Evolutionary conservation across 495 filamentous ascomycete species (phyloP).

Genomic region (Neurospora pannonica): DNA sequence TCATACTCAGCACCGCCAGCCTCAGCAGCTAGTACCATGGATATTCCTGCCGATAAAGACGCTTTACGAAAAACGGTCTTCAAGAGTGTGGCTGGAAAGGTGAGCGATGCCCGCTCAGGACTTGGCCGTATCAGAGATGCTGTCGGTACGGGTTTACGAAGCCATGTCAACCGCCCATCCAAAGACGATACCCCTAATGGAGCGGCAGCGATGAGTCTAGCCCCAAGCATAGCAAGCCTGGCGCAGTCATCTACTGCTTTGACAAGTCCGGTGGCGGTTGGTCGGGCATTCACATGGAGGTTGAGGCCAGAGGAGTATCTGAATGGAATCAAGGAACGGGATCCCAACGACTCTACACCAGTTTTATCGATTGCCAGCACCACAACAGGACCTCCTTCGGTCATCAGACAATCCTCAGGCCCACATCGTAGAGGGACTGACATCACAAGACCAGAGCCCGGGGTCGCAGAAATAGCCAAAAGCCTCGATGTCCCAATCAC

Average conservation of each 20-base stretch:
- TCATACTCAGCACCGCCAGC: slow-evolving; percentile 23
- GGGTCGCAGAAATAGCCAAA: slow-evolving; percentile 6
- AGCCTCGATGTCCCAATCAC: slow-evolving; percentile 14
- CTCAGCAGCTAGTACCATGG: slow-evolving; percentile 29
- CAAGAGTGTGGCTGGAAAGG: slow-evolving; percentile 69
- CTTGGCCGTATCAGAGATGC: slow-evolving; percentile 78
- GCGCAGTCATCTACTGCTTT: slow-evolving; percentile 28
- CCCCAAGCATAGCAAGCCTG: slow-evolving; percentile 27
- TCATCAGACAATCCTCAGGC: background rate
- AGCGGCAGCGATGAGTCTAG: slow-evolving; percentile 9
- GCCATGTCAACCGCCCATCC: slow-evolving; percentile 39
- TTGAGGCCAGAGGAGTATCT: slow-evolving; percentile 46
- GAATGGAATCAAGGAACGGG: slow-evolving; percentile 25
- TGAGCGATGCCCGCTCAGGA: slow-evolving; percentile 76
- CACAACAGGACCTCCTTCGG: background rate
- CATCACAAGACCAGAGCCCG: slow-evolving; percentile 2
- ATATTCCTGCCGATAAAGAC: slow-evolving; percentile 48
- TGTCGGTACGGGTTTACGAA: slow-evolving; percentile 48
- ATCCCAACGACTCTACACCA: slow-evolving; percentile 16
- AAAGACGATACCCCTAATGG: slow-evolving; percentile 32
- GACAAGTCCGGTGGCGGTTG: slow-evolving; percentile 24
- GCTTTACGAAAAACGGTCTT: slow-evolving; percentile 58
- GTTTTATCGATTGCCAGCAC: background rate
- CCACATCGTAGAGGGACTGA: background rate
- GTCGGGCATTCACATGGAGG: slow-evolving; percentile 46